Base-by-base conservation (phyloP, 768 basidiomycete species). In the Collybiopsis confluens region DNA sequence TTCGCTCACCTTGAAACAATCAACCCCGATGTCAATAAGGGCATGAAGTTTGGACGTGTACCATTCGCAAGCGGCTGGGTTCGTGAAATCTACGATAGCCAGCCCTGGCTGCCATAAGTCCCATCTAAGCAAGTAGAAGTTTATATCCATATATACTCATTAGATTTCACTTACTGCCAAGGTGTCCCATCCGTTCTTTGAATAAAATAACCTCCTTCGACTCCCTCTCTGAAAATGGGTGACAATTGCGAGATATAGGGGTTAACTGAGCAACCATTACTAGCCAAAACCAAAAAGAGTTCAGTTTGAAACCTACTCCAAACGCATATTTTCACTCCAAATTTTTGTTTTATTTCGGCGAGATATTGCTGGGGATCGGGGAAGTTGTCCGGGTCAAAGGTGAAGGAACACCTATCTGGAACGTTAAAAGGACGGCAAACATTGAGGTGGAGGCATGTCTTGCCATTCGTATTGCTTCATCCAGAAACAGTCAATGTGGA, bases 401-500 rank as follows among this genome's bases (percentile, higher is more conserved):
- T 85, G 69, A 89, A 90, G 11, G 82, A 84, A 58, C 83, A 85
- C 81, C 82, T 83, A 44, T 21, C 3, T 16, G 30, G 11, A 21
- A n/a, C 18, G 18, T 40, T 56, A 65, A 61, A 56, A 64, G 63
- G n/a, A 59, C 57, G 58, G 64, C 64, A 43, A 56, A 37, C 16
- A 38, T 16, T 45, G 9, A 18, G 13, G 44, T 16, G 33, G n/a
- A 38, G 20, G 38, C 20, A 28, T 28, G 28, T 21, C 10, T 45
- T 50, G 78, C 83, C 83, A 85, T 66, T 85, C 81, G 61, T 85
- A 83, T 64, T 81, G 79, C 60, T 82, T 83, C 82, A 83, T 85
- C 82, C 83, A 85, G 65, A 87, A 90, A 62, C 86, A 89, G 62
- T 89, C 87, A 37, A 89, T 63, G 59, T 90, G 87, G 70, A 89